phyloP scores from a whole-genome alignment of 2,329 filamentous ascomycete genomes.

The Setomelanomma holmii region DNA sequence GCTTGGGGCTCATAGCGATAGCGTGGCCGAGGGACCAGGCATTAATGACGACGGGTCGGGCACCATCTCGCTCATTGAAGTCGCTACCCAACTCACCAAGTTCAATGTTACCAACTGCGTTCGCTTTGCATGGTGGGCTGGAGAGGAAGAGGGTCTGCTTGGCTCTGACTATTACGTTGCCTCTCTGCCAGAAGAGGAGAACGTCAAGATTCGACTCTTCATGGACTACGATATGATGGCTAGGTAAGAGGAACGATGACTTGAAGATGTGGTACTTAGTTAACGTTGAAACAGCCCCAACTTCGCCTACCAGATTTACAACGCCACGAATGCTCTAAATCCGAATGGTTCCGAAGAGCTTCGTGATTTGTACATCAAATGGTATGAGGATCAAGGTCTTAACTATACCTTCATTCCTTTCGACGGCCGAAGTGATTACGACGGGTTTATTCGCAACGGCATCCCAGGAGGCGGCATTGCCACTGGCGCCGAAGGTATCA shows the following conservation, averaged over 20 bases:
- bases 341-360: conserved; percentile 47
- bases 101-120: conserved; percentile 51
- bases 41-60: conserved; percentile 54
- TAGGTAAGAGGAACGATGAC: conserved; percentile 1
- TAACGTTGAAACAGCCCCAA: conserved; percentile 31
- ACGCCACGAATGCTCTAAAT: conserved; percentile 47
- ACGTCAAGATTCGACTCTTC: conserved; percentile 51
- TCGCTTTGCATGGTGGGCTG: conserved; percentile 51
- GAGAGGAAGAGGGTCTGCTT: conserved; percentile 51
- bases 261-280: background rate
- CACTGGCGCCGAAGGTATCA: conserved; percentile 51
- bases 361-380: conserved; percentile 48
- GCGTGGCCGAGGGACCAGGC: conserved; percentile 50
- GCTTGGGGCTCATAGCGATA: conserved; percentile 52
- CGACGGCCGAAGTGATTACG: conserved; percentile 51
- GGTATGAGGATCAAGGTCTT: conserved; percentile 45
- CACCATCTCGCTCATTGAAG: conserved; percentile 46
- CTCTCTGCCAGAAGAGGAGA: conserved; percentile 42
- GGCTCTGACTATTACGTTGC: conserved; percentile 51
- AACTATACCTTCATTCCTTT: conserved; percentile 51
- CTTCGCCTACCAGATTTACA: conserved; percentile 51
- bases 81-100: conserved; percentile 46
- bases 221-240: conserved; percentile 56
- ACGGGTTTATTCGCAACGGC: conserved; percentile 50
- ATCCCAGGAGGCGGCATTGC: conserved; percentile 52